These are phyloP conservation scores for Penicillium manginii DNA, from an alignment of 495 filamentous ascomycete genomes.

Conservation along the genomic window DNA sequence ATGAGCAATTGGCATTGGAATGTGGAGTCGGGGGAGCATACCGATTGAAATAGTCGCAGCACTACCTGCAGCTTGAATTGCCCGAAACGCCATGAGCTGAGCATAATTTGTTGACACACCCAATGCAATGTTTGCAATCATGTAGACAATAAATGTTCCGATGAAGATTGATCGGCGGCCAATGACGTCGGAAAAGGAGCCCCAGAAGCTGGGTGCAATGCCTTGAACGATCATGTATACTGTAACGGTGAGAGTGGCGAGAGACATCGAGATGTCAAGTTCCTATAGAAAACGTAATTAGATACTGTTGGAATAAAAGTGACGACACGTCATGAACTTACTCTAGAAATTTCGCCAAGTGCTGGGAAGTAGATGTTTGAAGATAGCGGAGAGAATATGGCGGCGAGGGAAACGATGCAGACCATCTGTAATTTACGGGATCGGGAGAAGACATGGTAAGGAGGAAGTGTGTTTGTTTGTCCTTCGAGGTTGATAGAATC, in stretches of 20 bases:
- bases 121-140: constrained; percentile 62
- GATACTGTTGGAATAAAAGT: background rate
- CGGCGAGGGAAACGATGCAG: constrained; percentile 60
- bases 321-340: constrained; percentile 9
- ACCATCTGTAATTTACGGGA: constrained; percentile 62
- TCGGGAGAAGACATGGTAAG: constrained; percentile 62
- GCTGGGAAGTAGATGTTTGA: constrained; percentile 84
- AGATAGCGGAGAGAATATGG: constrained; percentile 65
- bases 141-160: constrained; percentile 44
- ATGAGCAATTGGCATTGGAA: constrained; percentile 6
- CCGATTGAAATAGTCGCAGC: constrained; percentile 54
- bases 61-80: constrained; percentile 65
- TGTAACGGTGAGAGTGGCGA: constrained; percentile 43
- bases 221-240: constrained; percentile 54
- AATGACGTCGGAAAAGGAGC: constrained; percentile 44
- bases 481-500: constrained; percentile 29
- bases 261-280: constrained; percentile 35
- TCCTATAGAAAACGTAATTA: constrained; percentile 18
- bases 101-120: constrained; percentile 65
- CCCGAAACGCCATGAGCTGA: constrained; percentile 64
- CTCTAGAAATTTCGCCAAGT: constrained; percentile 45
- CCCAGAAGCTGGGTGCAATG: constrained; percentile 48
- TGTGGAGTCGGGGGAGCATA: constrained; percentile 7
- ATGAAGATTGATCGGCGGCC: constrained; percentile 48
- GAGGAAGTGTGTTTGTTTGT: constrained; percentile 19